These are phyloP conservation scores for Trametopsis cervina DNA, from an alignment of 768 basidiomycete species.

Conservation along the genomic window DNA sequence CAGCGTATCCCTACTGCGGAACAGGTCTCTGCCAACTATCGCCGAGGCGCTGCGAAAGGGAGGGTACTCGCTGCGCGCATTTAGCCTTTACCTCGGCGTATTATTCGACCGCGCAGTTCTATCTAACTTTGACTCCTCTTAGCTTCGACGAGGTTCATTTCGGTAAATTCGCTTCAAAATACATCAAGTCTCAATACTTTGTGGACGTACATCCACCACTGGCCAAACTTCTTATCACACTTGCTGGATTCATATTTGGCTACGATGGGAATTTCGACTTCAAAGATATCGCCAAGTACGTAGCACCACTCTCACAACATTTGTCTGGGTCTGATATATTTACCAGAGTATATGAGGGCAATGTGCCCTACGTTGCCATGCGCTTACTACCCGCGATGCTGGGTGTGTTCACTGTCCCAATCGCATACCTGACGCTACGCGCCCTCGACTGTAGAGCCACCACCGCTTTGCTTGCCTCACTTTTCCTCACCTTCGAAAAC, in stretches of 20 bases:
- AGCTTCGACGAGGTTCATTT: slow-evolving; percentile 99
- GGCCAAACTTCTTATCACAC: slow-evolving; percentile 91
- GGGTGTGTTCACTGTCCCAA: slow-evolving; percentile 83
- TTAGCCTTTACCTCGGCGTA: not conserved
- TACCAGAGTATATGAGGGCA: slow-evolving; percentile 59
- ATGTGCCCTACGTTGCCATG: slow-evolving; percentile 95
- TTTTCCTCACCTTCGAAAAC: slow-evolving; percentile 96
- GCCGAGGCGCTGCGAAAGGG: too few species aligned
- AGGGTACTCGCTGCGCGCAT: not conserved
- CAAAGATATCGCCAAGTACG: slow-evolving; percentile 94
- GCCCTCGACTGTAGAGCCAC: slow-evolving; percentile 88
- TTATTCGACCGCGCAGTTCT: not conserved
- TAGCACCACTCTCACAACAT: slow-evolving; percentile 12
- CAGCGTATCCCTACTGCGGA: too few species aligned
- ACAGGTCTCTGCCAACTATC: too few species aligned
- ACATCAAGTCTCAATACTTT: slow-evolving; percentile 88
- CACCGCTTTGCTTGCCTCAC: slow-evolving; percentile 83
- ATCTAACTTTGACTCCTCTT: slow-evolving; percentile 5
- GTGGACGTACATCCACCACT: slow-evolving; percentile 97
- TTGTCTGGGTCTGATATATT: slow-evolving; percentile 4
- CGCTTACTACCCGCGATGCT: slow-evolving; percentile 88
- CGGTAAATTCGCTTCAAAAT: slow-evolving; percentile 92
- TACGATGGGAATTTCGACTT: slow-evolving; percentile 95
- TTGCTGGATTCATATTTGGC: slow-evolving; percentile 81
- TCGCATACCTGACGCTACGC: slow-evolving; percentile 91